Evolutionary conservation across 306 rosid genomes (phyloP).

Genomic region (Quercus aquifolioides): DNA sequence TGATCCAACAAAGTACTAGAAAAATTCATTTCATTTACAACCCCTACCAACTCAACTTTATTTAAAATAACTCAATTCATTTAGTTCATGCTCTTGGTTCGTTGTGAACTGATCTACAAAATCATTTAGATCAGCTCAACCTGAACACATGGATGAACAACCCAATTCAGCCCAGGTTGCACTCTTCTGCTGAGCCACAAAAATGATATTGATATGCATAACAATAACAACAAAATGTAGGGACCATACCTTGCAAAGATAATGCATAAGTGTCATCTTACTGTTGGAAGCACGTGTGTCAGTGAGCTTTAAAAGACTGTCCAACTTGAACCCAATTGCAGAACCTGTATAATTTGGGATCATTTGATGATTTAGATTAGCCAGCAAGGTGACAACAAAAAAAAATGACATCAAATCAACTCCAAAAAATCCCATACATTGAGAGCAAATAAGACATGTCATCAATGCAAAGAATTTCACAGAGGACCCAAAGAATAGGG

Average conservation of each 20-base stretch:
- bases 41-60: neutral
- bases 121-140: neutral
- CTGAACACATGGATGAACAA: neutral
- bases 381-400: neutral
- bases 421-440: constrained; percentile 7
- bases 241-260: constrained; percentile 85
- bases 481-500: neutral
- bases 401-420: constrained; percentile 9
- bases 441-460: neutral
- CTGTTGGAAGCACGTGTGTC: constrained; percentile 90
- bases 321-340: constrained; percentile 97
- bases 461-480: neutral
- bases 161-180: neutral
- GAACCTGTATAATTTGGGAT: constrained; percentile 58
- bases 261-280: constrained; percentile 97
- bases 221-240: neutral
- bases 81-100: neutral
- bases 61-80: neutral
- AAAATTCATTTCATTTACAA: neutral
- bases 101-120: neutral
- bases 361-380: constrained; percentile 14
- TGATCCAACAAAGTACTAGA: neutral
- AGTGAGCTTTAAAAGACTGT: constrained; percentile 87
- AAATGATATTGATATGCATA: constrained; percentile 15
- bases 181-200: constrained; percentile 9